Base-by-base conservation (phyloP, 495 filamentous ascomycete species). In the Jackrogersella minutella region DNA sequence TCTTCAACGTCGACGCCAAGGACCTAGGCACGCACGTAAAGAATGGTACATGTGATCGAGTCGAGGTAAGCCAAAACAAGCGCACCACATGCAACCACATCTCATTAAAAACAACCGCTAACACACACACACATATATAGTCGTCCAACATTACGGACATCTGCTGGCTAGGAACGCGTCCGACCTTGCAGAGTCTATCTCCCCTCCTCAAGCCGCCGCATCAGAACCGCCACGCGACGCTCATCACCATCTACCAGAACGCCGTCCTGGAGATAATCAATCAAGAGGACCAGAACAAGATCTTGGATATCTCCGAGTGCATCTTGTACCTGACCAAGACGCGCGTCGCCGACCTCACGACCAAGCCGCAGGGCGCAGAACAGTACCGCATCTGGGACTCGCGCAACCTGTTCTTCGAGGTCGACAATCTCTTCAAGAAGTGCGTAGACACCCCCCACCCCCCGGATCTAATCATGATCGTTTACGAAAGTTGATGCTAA, bases 191-290 rank as follows among this genome's bases (percentile, higher is more conserved):
- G 47, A 71, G 11, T 19, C 36, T 73, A 22, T 21, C 16, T 1
- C 73, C 74, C 2, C 56, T 76, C 5, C 64, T 77, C 19, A 67
- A 66, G 47, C 4, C 10, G 1, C 72, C 68, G 0, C 5, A 19
- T 2, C 8, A 19, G 2, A 77, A 76, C 21, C 62, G 51, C 3
- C 66, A 77, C 44, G 74, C 72, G 8, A 75, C 70, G 4, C 52
- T 76, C 28, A 73, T 76, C 14, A 71, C 66, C 14, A 36, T 74
- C 0, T 77, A 74, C 34, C 61, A 70, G 21, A 67, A 74, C 39
- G 75, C 68, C 9, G 60, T 72, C n/a, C 36, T 51, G 24, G 53
- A 58, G 16, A 19, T 13, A 13, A 22, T 26, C 24, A 17, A 34
- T 7, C 6, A 39, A 5, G 3, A 47, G 4, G 28, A 19, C 14